These are phyloP conservation scores for Aurinia saxatilis DNA, from an alignment of 345 rosid species.

Conservation along the genomic window DNA sequence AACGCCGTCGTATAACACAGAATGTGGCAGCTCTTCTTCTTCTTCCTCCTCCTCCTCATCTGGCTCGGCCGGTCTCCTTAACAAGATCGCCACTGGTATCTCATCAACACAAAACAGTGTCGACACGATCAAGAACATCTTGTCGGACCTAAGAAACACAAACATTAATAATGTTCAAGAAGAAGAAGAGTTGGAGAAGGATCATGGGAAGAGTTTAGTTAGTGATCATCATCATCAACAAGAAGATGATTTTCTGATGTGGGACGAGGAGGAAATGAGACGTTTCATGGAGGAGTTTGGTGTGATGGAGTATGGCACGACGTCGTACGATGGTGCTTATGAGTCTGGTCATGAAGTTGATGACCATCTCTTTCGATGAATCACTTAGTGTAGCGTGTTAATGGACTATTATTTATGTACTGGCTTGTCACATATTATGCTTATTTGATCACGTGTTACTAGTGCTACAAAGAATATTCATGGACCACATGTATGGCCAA, in stretches of 20 bases:
- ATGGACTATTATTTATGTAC: not conserved
- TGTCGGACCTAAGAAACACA: not conserved
- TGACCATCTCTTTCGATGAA: not conserved
- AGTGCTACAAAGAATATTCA: not conserved
- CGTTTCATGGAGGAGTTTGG: conserved; percentile 9
- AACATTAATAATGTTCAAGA: not conserved
- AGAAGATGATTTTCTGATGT: conserved; percentile 2
- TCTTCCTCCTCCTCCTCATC: not conserved
- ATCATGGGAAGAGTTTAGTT: not conserved
- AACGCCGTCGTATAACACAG: not conserved
- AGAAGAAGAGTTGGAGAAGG: not conserved
- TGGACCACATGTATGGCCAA: not conserved
- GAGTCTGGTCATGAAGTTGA: not conserved
- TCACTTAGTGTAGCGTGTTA: not conserved
- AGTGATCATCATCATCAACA: not conserved
- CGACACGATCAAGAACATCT: conserved; percentile 17
- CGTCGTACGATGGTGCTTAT: not conserved
- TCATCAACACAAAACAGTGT: not conserved
- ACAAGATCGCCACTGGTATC: conserved; percentile 7
- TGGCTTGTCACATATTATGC: not conserved
- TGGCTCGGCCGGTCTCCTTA: conserved; percentile 6
- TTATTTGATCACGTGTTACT: not conserved
- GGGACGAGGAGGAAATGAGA: not conserved
- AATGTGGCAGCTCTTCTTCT: not conserved
- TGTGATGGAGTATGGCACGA: not conserved